phyloP scores from a whole-genome alignment of 345 rosid species.

The Combretum micranthum region DNA sequence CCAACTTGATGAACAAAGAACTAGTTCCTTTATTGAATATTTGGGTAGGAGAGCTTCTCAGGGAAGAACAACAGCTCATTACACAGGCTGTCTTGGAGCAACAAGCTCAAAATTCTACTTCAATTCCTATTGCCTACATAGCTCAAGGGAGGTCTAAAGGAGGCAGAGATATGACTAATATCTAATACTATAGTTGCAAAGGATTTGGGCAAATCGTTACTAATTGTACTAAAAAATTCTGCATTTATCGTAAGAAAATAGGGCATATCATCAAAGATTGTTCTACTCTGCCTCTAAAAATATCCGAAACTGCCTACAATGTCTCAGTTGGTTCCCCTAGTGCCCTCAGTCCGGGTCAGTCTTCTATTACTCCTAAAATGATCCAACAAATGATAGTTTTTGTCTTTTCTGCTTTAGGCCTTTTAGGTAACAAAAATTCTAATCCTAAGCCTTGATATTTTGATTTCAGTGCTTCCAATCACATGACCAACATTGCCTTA shows the following conservation, averaged over 20 bases:
- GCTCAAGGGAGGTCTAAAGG: conserved; percentile 9
- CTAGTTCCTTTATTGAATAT: no score
- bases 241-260: not conserved
- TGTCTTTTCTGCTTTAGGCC: conserved; percentile 1
- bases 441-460: not conserved
- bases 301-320: not conserved
- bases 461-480: no score
- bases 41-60: not conserved
- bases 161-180: not conserved
- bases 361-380: not conserved
- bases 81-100: conserved; percentile 1
- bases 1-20: no score
- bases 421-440: conserved; percentile 3
- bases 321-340: not conserved
- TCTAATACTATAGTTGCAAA: not conserved
- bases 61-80: not conserved
- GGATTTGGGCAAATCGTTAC: not conserved
- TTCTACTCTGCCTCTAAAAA: not conserved
- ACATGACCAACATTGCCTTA: no score
- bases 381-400: conserved; percentile 11
- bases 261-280: not conserved
- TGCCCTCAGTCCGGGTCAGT: not conserved
- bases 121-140: conserved; percentile 1
- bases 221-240: not conserved
- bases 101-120: not conserved